A percentile compares a stretch with the other conserved stretches of the same genome.
These are phyloP conservation scores for Phytophthora melonis DNA, from an alignment of 352 stramenopile genomes.

Conservation along the genomic window DNA sequence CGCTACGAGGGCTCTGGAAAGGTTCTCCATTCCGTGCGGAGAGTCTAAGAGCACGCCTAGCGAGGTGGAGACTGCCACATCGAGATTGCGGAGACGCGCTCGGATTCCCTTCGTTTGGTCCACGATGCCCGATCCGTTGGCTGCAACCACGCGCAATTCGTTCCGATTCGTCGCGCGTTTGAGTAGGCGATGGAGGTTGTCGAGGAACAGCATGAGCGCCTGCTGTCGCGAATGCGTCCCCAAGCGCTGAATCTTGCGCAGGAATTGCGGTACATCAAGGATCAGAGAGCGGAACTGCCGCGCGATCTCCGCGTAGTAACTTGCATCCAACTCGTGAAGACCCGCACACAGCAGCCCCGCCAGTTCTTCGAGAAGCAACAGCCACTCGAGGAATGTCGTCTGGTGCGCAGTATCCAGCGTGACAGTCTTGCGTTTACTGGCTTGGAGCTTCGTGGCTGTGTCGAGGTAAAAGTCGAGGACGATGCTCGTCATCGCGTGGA, in stretches of 20 bases:
- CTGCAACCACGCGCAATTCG: conserved; percentile 53
- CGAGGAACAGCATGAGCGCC: conserved; percentile 47
- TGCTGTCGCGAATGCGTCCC: conserved; percentile 37
- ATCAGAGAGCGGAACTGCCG: conserved; percentile 42
- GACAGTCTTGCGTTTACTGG: background rate
- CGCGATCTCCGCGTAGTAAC: conserved; percentile 46
- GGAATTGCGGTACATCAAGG: conserved; percentile 45
- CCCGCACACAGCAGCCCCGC: conserved; percentile 49
- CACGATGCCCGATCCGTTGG: conserved; percentile 45
- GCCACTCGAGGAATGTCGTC: conserved; percentile 38
- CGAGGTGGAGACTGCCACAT: conserved; percentile 31
- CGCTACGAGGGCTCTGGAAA: conserved; percentile 44
- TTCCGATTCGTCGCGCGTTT: conserved; percentile 55
- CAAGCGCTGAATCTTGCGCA: conserved; percentile 52
- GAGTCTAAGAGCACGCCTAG: conserved; percentile 28
- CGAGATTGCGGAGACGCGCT: conserved; percentile 34
- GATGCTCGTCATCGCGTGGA: conserved; percentile 50
- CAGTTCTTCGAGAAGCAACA: conserved; percentile 54
- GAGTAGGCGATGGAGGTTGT: conserved; percentile 54
- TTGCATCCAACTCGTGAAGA: conserved; percentile 48
- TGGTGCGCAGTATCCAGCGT: conserved; percentile 5
- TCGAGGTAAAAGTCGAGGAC: conserved; percentile 55
- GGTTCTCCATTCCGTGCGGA: conserved; percentile 25
- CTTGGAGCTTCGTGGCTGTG: conserved; percentile 8
- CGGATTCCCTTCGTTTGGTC: conserved; percentile 45